Conservation (phyloP, 805 yeast genomes). For the Deakozyma indianensis region DNA sequence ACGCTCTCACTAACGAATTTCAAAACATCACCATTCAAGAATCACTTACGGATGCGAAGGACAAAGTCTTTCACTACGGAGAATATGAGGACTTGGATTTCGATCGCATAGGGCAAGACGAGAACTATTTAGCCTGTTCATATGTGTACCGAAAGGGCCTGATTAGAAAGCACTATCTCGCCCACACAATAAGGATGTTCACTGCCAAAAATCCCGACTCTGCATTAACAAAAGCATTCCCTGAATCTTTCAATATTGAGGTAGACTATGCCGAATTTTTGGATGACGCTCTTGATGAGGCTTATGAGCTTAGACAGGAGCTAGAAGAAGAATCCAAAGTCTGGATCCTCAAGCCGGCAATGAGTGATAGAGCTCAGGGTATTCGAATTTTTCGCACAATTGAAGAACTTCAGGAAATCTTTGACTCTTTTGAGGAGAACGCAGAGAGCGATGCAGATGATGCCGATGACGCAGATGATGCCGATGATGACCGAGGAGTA, state of each 20-base stretch:
- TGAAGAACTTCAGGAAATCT: conserved; percentile 67
- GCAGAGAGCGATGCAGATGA: conserved; percentile 47
- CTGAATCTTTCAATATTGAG: conserved; percentile 68
- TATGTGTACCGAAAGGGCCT: conserved; percentile 82
- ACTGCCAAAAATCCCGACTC: conserved; percentile 62
- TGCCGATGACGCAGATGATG: conserved; percentile 24
- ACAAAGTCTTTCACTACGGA: conserved; percentile 56
- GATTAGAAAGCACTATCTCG: conserved; percentile 77
- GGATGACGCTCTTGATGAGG: conserved; percentile 87
- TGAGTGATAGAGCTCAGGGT: conserved; percentile 97
- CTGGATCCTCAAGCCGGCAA: conserved; percentile 90
- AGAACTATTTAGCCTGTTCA: conserved; percentile 53
- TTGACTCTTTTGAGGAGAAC: conserved; percentile 76
- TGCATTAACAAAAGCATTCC: conserved; percentile 43
- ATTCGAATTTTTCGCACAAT: conserved; percentile 68
- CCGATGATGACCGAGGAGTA: conserved; percentile 40
- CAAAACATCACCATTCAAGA: conserved; percentile 3
- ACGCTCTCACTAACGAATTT: conserved; percentile 5
- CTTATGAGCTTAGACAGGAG: conserved; percentile 75
- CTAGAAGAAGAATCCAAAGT: conserved; percentile 44
- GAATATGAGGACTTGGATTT: conserved; percentile 83
- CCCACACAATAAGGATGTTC: conserved; percentile 70
- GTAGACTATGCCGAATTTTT: conserved; percentile 92
- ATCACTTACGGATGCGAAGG: conserved; percentile 8
- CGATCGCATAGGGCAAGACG: conserved; percentile 39